Conservation (phyloP, 371 early-diverging fungal species). For the Rhizomucor pusillus region DNA sequence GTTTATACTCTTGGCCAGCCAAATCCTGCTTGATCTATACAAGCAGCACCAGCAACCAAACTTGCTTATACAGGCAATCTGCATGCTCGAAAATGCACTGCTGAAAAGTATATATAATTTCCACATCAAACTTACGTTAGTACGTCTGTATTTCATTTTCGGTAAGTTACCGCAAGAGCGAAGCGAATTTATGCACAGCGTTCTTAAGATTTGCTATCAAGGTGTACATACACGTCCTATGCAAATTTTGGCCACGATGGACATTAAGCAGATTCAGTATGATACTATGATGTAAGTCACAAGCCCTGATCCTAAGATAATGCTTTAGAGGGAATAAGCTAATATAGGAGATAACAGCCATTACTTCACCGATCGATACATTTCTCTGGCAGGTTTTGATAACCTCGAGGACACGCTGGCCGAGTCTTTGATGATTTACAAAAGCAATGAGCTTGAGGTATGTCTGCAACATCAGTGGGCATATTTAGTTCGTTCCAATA, state of each 20-base stretch:
- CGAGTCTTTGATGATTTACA: slow-evolving; percentile 69
- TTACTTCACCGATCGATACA: slow-evolving; percentile 65
- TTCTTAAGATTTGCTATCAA: slow-evolving; percentile 9
- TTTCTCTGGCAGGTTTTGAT: slow-evolving; percentile 53
- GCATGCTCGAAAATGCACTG: slow-evolving; percentile 76
- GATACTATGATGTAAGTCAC: slow-evolving; percentile 76
- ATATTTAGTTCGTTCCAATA: too few species aligned
- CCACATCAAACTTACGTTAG: slow-evolving; percentile 78
- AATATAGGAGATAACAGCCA: slow-evolving; percentile 34
- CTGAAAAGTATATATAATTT: slow-evolving; percentile 75
- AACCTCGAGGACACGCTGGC: slow-evolving; percentile 53
- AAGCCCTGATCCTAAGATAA: not conserved
- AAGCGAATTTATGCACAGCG: not conserved
- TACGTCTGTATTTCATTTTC: slow-evolving; percentile 71
- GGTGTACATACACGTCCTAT: slow-evolving; percentile 68
- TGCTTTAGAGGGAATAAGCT: not conserved
- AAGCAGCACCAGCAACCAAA: slow-evolving; percentile 26
- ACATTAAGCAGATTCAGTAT: slow-evolving; percentile 86
- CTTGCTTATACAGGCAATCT: slow-evolving; percentile 48
- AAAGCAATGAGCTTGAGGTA: slow-evolving; percentile 71
- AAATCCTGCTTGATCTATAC: slow-evolving; percentile 57
- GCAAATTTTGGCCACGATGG: slow-evolving; percentile 69
- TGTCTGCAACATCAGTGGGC: too few species aligned
- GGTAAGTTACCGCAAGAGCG: slow-evolving; percentile 42
- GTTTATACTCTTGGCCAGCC: slow-evolving; percentile 65